Conservation (phyloP, 768 basidiomycete genomes). For the Daedaleopsis nitida region DNA sequence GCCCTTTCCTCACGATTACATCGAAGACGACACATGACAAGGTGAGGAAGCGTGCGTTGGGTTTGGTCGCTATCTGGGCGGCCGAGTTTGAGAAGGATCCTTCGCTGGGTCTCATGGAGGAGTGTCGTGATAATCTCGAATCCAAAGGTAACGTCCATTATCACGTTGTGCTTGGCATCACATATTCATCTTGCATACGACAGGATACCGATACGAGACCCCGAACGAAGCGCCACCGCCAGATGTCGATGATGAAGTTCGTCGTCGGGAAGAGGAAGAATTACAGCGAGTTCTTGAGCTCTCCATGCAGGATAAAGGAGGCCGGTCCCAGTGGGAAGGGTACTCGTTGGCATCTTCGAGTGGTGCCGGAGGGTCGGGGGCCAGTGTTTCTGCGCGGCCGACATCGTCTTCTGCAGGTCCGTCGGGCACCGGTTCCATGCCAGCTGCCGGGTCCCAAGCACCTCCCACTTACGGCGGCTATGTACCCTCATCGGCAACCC, state of each 20-base stretch:
- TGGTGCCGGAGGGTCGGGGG: constrained; percentile 37
- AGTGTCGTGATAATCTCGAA: constrained; percentile 80
- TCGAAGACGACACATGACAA: constrained; percentile 85
- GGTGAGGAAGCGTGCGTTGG: constrained; percentile 76
- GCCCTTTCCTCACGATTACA: not conserved
- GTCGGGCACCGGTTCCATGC: constrained; percentile 17
- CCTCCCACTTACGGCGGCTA: constrained; percentile 55
- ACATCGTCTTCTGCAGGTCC: constrained; percentile 14
- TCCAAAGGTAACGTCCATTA: constrained; percentile 61
- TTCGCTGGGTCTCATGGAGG: constrained; percentile 86
- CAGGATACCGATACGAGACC: constrained; percentile 74
- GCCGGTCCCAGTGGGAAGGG: constrained; percentile 56
- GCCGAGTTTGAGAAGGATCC: constrained; percentile 80
- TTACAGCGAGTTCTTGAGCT: constrained; percentile 90
- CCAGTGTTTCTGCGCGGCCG: constrained; percentile 21
- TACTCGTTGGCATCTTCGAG: constrained; percentile 42
- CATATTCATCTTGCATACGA: constrained; percentile 1
- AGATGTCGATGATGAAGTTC: constrained; percentile 73
- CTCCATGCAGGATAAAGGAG: constrained; percentile 91
- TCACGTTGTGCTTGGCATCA: not conserved
- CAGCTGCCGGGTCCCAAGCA: constrained; percentile 21
- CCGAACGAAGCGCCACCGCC: constrained; percentile 67
- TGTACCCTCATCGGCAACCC: constrained; percentile 52
- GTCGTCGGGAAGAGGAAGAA: constrained; percentile 90
- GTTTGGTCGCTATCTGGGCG: constrained; percentile 80